phyloP scores from a whole-genome alignment of 495 filamentous ascomycete genomes.

The Chaetomium tenue region DNA sequence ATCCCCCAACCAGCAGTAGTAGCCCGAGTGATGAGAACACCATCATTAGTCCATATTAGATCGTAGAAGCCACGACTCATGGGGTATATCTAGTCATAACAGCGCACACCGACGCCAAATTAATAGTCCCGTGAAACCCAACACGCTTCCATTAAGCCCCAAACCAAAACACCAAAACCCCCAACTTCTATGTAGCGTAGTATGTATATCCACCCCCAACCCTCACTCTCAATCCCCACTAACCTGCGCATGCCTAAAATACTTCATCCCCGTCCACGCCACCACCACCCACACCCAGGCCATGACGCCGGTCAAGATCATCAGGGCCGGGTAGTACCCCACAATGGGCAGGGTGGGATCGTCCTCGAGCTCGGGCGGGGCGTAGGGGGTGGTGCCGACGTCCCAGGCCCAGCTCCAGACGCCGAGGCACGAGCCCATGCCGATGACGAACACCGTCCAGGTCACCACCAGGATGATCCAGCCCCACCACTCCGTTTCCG shows the following conservation, averaged over 20 bases:
- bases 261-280: constrained; percentile 99
- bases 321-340: constrained; percentile 92
- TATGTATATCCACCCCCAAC: too few relatives aligned
- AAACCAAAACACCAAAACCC: neutral
- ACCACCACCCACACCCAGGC: constrained; percentile 98
- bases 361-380: constrained; percentile 88
- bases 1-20: too few relatives aligned
- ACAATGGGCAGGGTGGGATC: constrained; percentile 91
- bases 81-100: constrained; percentile 3
- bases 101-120: neutral
- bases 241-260: constrained; percentile 96
- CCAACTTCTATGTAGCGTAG: too few relatives aligned
- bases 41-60: too few relatives aligned
- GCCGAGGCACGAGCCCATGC: constrained; percentile 93
- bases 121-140: neutral
- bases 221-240: constrained; percentile 40
- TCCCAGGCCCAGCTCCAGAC: constrained; percentile 99
- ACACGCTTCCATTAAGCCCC: neutral
- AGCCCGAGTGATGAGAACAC: too few relatives aligned
- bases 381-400: constrained; percentile 92
- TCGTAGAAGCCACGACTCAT: neutral
- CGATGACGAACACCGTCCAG: constrained; percentile 91
- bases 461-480: constrained; percentile 87
- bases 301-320: constrained; percentile 91
- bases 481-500: constrained; percentile 94